phyloP scores from a whole-genome alignment of 2,329 filamentous ascomycete species.

The Fusarium sp. region DNA sequence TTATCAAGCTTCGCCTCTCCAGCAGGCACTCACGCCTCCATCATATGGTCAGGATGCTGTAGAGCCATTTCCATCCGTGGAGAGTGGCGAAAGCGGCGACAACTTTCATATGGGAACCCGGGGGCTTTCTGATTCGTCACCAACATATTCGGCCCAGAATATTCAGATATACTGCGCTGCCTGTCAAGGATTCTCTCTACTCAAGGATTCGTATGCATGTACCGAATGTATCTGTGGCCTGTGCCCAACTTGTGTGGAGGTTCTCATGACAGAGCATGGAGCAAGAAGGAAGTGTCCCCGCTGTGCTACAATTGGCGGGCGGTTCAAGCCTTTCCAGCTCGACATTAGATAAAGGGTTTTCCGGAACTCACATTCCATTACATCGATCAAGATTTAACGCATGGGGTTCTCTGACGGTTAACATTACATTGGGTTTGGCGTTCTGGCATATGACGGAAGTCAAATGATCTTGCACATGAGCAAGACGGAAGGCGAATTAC shows the following conservation, averaged over 20 bases:
- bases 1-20: constrained; percentile 90
- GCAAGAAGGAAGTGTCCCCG: constrained; percentile 80
- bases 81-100: constrained; percentile 77
- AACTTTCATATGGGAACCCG: constrained; percentile 76
- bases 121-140: constrained; percentile 75
- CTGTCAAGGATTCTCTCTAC: constrained; percentile 78
- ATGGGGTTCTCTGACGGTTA: constrained; percentile 24
- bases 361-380: constrained; percentile 31
- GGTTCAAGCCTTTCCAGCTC: constrained; percentile 86
- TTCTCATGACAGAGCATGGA: constrained; percentile 79
- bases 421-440: constrained; percentile 41
- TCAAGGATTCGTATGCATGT: constrained; percentile 90
- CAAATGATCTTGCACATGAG: constrained; percentile 32
- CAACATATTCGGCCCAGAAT: constrained; percentile 75
- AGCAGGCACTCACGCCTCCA: constrained; percentile 89
- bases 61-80: constrained; percentile 90
- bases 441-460: constrained; percentile 39
- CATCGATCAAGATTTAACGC: constrained; percentile 10
- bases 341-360: constrained; percentile 72
- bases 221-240: constrained; percentile 96
- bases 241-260: constrained; percentile 87
- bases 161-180: constrained; percentile 94
- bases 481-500: constrained; percentile 35
- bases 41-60: constrained; percentile 72
- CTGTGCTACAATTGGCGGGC: constrained; percentile 80